A percentile compares a stretch with the other conserved stretches of the same genome.
Conservation (phyloP, 2,329 filamentous ascomycete species). For the Spiromastix sp. region DNA sequence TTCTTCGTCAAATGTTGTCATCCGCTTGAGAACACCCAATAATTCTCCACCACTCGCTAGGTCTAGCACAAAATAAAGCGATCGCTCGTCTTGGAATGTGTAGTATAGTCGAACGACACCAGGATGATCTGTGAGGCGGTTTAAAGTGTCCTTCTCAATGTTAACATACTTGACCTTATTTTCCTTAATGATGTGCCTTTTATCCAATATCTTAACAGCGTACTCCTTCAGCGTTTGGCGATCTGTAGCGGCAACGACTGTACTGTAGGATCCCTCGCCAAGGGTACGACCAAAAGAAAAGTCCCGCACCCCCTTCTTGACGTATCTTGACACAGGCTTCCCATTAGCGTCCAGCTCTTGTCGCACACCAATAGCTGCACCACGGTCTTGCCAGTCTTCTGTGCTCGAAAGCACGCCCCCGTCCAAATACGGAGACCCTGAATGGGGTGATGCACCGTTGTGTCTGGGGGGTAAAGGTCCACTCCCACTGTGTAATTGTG, state of each 20-base stretch:
- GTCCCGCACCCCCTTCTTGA: slow-evolving; percentile 96
- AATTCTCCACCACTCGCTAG: slow-evolving; percentile 87
- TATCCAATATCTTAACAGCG: slow-evolving; percentile 95
- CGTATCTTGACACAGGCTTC: slow-evolving; percentile 65
- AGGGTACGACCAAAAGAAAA: slow-evolving; percentile 87
- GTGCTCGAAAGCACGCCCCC: slow-evolving; percentile 54
- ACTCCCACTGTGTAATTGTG: slow-evolving; percentile 46
- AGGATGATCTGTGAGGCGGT: slow-evolving; percentile 89
- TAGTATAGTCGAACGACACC: slow-evolving; percentile 96
- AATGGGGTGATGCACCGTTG: slow-evolving; percentile 60
- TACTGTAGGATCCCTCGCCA: slow-evolving; percentile 96
- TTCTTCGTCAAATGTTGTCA: slow-evolving; percentile 87
- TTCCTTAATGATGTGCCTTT: slow-evolving; percentile 98
- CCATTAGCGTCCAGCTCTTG: slow-evolving; percentile 80
- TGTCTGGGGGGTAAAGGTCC: slow-evolving; percentile 62
- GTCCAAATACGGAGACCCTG: slow-evolving; percentile 42
- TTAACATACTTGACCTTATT: slow-evolving; percentile 99
- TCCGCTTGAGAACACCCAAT: slow-evolving; percentile 84
- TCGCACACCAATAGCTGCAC: slow-evolving; percentile 73
- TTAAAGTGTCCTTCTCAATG: slow-evolving; percentile 97
- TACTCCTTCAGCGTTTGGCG: slow-evolving; percentile 92
- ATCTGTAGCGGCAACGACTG: slow-evolving; percentile 85
- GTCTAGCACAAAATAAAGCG: slow-evolving; percentile 93
- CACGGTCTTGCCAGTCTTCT: slow-evolving; percentile 93
- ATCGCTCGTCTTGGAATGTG: slow-evolving; percentile 94